Conservation (phyloP, 495 filamentous ascomycete species). For the Talaromyces ruber region DNA sequence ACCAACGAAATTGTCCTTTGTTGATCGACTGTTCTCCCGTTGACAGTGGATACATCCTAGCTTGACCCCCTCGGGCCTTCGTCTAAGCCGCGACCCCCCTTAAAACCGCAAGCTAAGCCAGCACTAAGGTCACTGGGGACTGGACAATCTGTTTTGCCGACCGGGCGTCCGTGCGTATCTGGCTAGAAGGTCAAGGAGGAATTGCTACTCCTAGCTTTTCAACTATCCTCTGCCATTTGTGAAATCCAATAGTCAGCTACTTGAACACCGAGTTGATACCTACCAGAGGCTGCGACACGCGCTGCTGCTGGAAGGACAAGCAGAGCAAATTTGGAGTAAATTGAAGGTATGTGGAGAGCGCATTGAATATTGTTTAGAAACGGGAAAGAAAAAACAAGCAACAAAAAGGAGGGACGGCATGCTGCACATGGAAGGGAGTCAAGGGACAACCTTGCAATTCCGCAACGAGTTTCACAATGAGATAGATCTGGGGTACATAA, state of each 20-base stretch:
- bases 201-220: not conserved
- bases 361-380: not conserved
- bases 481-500: not conserved
- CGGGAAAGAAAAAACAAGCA: not conserved
- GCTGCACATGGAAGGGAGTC: not conserved
- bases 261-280: not conserved
- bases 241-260: not conserved
- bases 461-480: not conserved
- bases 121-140: not conserved
- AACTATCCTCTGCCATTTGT: not conserved
- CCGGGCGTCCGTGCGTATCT: not conserved
- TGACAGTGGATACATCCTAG: not conserved
- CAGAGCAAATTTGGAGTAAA: not conserved
- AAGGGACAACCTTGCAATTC: not conserved
- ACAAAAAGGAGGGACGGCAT: not conserved
- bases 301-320: not conserved
- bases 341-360: slow-evolving; percentile 3
- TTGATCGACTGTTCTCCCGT: not conserved
- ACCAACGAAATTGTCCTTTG: not conserved
- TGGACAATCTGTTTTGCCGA: not conserved
- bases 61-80: not conserved
- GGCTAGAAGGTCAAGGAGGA: not conserved
- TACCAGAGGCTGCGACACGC: not conserved
- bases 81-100: not conserved
- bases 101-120: not conserved